Evolutionary conservation across 2,329 filamentous ascomycete genomes (phyloP).

Genomic region (Monosporascus sp.): DNA sequence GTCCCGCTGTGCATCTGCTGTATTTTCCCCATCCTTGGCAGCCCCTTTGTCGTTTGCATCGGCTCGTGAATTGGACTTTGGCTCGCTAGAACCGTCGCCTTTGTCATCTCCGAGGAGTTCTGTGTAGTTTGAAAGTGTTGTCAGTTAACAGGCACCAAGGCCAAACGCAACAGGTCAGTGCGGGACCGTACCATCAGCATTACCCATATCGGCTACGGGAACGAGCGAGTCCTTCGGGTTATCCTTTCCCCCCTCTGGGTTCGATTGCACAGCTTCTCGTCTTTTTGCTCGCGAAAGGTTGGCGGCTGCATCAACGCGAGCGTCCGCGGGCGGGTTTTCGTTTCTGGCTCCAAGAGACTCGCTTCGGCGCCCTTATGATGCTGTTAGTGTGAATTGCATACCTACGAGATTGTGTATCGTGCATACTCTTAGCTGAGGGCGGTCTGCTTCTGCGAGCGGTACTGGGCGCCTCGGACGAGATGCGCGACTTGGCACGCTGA

Average conservation of each 20-base stretch:
- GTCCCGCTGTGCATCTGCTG: slow-evolving; percentile 2
- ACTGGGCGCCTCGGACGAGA: slow-evolving; percentile 17
- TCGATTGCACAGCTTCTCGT: slow-evolving; percentile 10
- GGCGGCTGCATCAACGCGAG: slow-evolving; percentile 10
- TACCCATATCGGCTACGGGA: slow-evolving; percentile 25
- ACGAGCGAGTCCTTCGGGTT: slow-evolving; percentile 8
- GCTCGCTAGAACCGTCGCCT: background rate
- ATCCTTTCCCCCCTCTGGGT: slow-evolving; percentile 7
- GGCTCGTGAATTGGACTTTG: slow-evolving; percentile 1
- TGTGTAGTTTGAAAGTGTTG: background rate
- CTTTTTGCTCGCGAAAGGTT: slow-evolving; percentile 14
- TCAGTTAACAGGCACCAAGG: background rate
- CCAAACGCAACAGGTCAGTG: background rate
- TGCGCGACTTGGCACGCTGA: slow-evolving; percentile 17
- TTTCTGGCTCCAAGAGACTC: slow-evolving; percentile 11
- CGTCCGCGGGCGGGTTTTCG: slow-evolving; percentile 4
- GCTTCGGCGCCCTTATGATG: slow-evolving; percentile 16
- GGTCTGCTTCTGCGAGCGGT: slow-evolving; percentile 13
- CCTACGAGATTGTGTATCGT: background rate
- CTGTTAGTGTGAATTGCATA: background rate
- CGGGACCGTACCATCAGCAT: slow-evolving; percentile 11
- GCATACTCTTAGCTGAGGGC: slow-evolving; percentile 7
- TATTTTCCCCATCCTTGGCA: background rate
- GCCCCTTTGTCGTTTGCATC: slow-evolving; percentile 12
- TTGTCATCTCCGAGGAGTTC: slow-evolving; percentile 3